These are phyloP conservation scores for Penicillium riverlandense DNA, from an alignment of 495 filamentous ascomycete species.

Conservation along the genomic window DNA sequence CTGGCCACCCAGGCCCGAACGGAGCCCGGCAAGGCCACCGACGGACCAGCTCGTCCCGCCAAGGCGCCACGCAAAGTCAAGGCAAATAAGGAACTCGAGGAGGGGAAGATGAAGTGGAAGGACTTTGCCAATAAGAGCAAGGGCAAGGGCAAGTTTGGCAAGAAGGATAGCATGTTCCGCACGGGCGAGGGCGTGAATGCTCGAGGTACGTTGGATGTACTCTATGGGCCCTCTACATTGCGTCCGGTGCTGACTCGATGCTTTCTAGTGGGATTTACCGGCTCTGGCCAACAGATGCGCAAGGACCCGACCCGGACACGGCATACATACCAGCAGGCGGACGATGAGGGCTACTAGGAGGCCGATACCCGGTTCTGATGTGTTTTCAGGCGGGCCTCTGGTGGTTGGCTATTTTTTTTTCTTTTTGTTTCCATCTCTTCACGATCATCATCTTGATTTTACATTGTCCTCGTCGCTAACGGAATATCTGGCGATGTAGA, in stretches of 20 bases:
- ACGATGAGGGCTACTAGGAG: conserved; percentile 55
- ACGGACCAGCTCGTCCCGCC: conserved; percentile 56
- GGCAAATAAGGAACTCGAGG: conserved; percentile 82
- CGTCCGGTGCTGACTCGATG: conserved; percentile 2
- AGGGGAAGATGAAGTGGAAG: conserved; percentile 89
- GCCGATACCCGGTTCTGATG: not conserved
- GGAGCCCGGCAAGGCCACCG: conserved; percentile 58
- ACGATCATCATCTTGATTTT: too few relatives aligned
- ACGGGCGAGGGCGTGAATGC: conserved; percentile 80
- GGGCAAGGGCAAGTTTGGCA: conserved; percentile 69
- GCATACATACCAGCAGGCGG: conserved; percentile 78
- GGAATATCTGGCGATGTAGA: conserved; percentile 24
- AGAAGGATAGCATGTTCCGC: conserved; percentile 97
- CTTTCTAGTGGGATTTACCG: conserved; percentile 80
- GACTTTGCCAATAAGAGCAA: conserved; percentile 80
- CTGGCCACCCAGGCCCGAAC: conserved; percentile 63
- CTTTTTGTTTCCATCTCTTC: not conserved
- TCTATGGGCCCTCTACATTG: not conserved
- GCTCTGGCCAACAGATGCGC: conserved; percentile 89
- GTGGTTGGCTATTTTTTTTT: conserved; percentile 6
- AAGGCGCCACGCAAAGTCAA: conserved; percentile 79
- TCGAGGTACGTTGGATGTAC: conserved; percentile 53
- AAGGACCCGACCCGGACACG: conserved; percentile 78
- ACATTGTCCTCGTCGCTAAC: conserved; percentile 26
- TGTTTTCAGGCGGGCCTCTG: conserved; percentile 1